Evolutionary conservation across 345 rosid genomes (phyloP).

Genomic region (Cochlearia excelsa): DNA sequence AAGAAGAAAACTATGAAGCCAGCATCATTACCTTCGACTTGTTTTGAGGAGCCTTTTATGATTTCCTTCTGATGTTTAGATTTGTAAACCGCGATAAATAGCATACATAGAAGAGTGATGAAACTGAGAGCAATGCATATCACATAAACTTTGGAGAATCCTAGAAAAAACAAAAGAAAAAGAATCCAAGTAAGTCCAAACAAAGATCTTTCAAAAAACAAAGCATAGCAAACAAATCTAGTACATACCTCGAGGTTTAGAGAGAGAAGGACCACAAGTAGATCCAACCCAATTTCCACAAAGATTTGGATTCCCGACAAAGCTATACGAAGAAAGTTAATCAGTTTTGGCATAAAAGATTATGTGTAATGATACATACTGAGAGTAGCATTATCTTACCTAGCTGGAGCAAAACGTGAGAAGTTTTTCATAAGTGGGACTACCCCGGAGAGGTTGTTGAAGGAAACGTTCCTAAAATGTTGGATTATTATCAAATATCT

Average conservation of each 20-base stretch:
- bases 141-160: slow-evolving; percentile 57
- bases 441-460: slow-evolving; percentile 78
- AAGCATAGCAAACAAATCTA: background rate
- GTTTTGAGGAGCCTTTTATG: slow-evolving; percentile 31
- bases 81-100: slow-evolving; percentile 53
- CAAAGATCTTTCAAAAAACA: background rate
- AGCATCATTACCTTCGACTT: slow-evolving; percentile 42
- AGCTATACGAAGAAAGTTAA: slow-evolving; percentile 42
- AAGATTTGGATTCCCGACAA: slow-evolving; percentile 69
- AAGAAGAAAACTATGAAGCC: background rate
- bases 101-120: slow-evolving; percentile 47
- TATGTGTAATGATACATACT: background rate
- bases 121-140: slow-evolving; percentile 64
- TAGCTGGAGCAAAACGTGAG: slow-evolving; percentile 57
- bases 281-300: slow-evolving; percentile 88
- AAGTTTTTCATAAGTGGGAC: slow-evolving; percentile 63
- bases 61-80: slow-evolving; percentile 49
- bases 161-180: slow-evolving; percentile 31
- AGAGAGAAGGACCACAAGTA: slow-evolving; percentile 51
- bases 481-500: background rate
- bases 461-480: slow-evolving; percentile 66
- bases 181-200: background rate
- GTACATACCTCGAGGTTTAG: slow-evolving; percentile 54
- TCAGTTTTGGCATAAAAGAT: background rate
- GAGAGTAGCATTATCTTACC: slow-evolving; percentile 41